Conservation (phyloP, 2,329 filamentous ascomycete genomes). For the Tolypocladium tundrense region DNA sequence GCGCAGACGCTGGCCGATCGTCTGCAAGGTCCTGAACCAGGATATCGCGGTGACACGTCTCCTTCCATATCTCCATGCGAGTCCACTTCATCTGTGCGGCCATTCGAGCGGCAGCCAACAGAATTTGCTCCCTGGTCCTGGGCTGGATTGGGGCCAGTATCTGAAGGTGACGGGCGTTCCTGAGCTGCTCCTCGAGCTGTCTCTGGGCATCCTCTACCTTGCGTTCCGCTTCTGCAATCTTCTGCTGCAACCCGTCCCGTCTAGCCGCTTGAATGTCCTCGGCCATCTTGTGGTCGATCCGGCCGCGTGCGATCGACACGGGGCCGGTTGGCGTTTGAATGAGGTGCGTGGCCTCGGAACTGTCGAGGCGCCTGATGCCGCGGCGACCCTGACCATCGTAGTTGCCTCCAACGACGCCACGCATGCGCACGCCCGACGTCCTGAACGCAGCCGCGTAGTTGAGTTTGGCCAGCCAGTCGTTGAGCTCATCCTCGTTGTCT, state of each 20-base stretch:
- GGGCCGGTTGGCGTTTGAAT: slow-evolving; percentile 65
- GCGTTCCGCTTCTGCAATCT: slow-evolving; percentile 74
- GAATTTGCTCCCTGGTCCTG: slow-evolving; percentile 77
- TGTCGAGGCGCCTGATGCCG: slow-evolving; percentile 61
- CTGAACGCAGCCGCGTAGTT: slow-evolving; percentile 95
- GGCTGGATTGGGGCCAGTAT: slow-evolving; percentile 82
- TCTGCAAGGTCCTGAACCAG: slow-evolving; percentile 77
- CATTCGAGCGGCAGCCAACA: slow-evolving; percentile 75
- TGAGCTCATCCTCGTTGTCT: slow-evolving; percentile 82
- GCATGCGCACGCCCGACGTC: slow-evolving; percentile 82
- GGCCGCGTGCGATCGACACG: slow-evolving; percentile 61
- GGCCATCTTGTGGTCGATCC: slow-evolving; percentile 71
- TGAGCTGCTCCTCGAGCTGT: slow-evolving; percentile 70
- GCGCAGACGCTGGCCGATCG: slow-evolving; percentile 33
- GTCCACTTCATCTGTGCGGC: slow-evolving; percentile 88
- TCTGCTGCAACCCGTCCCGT: slow-evolving; percentile 70
- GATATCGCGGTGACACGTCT: slow-evolving; percentile 85
- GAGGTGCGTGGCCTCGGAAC: slow-evolving; percentile 45
- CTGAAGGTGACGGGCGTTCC: slow-evolving; percentile 83
- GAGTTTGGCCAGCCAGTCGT: slow-evolving; percentile 91
- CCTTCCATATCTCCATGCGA: slow-evolving; percentile 86
- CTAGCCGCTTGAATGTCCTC: slow-evolving; percentile 78
- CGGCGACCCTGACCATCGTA: slow-evolving; percentile 74
- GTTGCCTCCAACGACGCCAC: slow-evolving; percentile 72
- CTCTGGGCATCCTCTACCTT: slow-evolving; percentile 64